Evolutionary conservation across 768 basidiomycete species (phyloP), one percentile per base, ranked within the genome.

Genomic region (Serendipita vermifera): DNA sequence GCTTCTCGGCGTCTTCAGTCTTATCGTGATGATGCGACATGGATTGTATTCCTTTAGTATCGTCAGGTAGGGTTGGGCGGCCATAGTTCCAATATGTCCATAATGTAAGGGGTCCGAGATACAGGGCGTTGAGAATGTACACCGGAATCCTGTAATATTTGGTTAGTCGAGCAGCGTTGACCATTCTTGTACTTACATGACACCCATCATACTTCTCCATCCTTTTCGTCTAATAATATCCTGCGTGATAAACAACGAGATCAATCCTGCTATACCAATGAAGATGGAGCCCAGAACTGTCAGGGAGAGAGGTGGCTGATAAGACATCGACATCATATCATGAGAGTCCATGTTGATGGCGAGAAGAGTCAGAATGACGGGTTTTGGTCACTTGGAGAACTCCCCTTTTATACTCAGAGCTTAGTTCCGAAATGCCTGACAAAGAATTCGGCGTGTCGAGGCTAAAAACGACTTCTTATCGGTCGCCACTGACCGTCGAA

Each of bases 261-360:
- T 13, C 7, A 5, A 33, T 24, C 33, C 33, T 3, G 36, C 32
- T 5, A 55, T 3, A 27, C 55, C 55, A 29, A 55, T 55, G 35
- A 55, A 55, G 20, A 55, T 38, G 11, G 55, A 36, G 3, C 55
- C 55, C 13, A 55, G 33, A 7, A 55, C 38, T 13, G 33, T 39
- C 33, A 55, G 26, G 11, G 55, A 33, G 15, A 55, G 27, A 4
- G 55, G 55, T 39, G 55, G 55, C 4, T 38, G 33, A 38, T 55
- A 55, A 3, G 55, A 15, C 33, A 35, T 55, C 22, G 55, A 15
- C 33, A 35, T 55, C 22, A 3, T 55, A n/a, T 36, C 9, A 36
- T 36, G 35, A 9, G n/a, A 9, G n/a, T 36, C 35, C 35, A 36
- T 36, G 35, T 67, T 2, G 72, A 71, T 57, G n/a, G n/a, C n/a